Conservation (phyloP, 208 protist species). For the Blechomonas ayalai region DNA sequence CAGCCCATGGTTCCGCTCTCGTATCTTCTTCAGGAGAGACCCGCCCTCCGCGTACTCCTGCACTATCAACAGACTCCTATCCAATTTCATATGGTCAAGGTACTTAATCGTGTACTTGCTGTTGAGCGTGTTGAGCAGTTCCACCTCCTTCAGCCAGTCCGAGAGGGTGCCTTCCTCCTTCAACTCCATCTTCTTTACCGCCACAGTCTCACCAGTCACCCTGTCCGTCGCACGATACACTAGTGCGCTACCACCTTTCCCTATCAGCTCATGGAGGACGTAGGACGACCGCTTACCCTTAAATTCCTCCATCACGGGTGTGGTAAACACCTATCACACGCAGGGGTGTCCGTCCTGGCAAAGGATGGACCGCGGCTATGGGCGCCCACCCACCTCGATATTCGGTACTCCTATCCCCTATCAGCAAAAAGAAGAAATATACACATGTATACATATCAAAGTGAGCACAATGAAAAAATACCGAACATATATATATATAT, state of each 20-base stretch:
- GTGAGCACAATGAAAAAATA: background rate
- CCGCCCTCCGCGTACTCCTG: constrained; percentile 66
- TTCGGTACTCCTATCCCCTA: no score
- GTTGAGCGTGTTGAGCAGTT: constrained; percentile 39
- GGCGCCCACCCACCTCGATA: no score
- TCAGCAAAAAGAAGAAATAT: background rate
- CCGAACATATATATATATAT: constrained; percentile 4
- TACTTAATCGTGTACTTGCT: constrained; percentile 60
- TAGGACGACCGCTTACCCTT: constrained; percentile 70
- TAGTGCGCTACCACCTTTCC: constrained; percentile 60
- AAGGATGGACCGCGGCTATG: no score
- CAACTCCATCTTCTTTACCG: constrained; percentile 56
- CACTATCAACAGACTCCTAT: constrained; percentile 53
- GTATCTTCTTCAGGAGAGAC: constrained; percentile 42
- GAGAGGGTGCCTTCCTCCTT: constrained; percentile 16
- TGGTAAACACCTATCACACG: no score
- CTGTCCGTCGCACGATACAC: constrained; percentile 63
- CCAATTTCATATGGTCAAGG: constrained; percentile 68
- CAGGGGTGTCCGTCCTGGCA: no score
- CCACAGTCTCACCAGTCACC: constrained; percentile 35
- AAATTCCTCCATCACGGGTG: no score
- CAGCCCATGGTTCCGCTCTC: constrained; percentile 8
- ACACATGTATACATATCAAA: no score
- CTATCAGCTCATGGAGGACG: constrained; percentile 60
- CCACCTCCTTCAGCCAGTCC: constrained; percentile 63